Percentiles rank a stretch among this genome's conserved stretches.
These are phyloP conservation scores for Ophiocordyceps camponoti-leonardi DNA, from an alignment of 2,329 filamentous ascomycete genomes.

Conservation along the genomic window DNA sequence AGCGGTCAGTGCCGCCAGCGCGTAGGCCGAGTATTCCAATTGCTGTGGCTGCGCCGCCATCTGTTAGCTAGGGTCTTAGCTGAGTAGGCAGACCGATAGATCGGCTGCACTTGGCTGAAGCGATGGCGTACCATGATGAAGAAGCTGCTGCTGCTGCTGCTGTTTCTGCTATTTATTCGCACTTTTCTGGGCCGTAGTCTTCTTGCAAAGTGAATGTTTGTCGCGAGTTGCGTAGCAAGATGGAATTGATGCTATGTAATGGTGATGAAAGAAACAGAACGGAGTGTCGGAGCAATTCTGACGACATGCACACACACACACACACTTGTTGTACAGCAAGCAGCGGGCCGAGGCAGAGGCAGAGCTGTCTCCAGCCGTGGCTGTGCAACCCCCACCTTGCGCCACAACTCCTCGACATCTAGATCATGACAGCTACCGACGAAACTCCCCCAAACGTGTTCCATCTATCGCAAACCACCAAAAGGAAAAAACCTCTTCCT, in stretches of 20 bases:
- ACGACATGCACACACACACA: background rate
- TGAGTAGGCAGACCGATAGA: background rate
- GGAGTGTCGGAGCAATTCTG: background rate
- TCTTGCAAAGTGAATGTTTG: too few relatives aligned
- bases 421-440: background rate
- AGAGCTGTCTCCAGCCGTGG: background rate
- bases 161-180: too few relatives aligned
- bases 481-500: background rate
- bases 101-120: background rate
- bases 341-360: too few relatives aligned
- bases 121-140: background rate
- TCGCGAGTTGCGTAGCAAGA: background rate
- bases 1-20: conserved; percentile 69
- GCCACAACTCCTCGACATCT: background rate
- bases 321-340: too few relatives aligned
- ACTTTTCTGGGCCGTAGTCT: too few relatives aligned
- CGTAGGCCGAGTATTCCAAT: conserved; percentile 46
- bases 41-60: conserved; percentile 1
- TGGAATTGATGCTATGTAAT: background rate
- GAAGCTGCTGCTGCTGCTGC: background rate
- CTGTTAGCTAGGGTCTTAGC: background rate
- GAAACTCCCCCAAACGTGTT: background rate
- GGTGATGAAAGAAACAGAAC: background rate
- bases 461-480: background rate
- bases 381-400: background rate